Evolutionary conservation across 2,329 filamentous ascomycete species (phyloP), one percentile per base, ranked within the genome.

Genomic region (Zymoseptoria crescenta): DNA sequence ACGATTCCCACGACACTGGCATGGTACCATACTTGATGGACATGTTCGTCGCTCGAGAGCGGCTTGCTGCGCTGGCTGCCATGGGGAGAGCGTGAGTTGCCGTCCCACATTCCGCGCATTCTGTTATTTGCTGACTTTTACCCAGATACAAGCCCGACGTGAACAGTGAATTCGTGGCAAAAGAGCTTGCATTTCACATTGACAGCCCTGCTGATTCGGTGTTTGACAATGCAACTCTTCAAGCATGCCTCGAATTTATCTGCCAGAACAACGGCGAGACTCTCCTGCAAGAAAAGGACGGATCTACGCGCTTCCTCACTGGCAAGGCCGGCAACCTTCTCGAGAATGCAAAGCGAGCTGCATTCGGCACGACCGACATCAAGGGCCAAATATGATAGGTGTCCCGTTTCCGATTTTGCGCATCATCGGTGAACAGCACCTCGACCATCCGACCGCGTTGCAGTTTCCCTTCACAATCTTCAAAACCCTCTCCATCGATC

Each of bases 21-120:
- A 96, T 99, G 92, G 93, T 94, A 62, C 91, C 89, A 68, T 97
- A 97, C 76, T 83, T 99, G 55, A 96, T 99, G 89, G 94, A 99
- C 79, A 96, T 96, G 90, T 97, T 99, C 79, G 88, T 97, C 74
- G 87, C 87, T 70, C 87, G 94, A 72, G 93, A 99, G 79, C 89
- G 94, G 69, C 84, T 99, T 66, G 87, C 88, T 72, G 94, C 94
- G 65, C 79, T 99, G 72, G 87, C 91, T 74, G 90, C 87, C 74
- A 94, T 99, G 68, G 96, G 91, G 83, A 95, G 84, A 89, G 86
- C 89, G 94, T 99, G 79, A 80, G 93, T 85, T 24, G n/a, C 5
- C 28, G 24, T 28, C 20, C 10, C 24, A 19, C 24, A 49, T 49
- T 50, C 24, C 16, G 7, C n/a, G 21, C 0, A 13, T 20, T 24